Evolutionary conservation across 257 asterid species (phyloP).

Genomic region (Mitragyna speciosa): DNA sequence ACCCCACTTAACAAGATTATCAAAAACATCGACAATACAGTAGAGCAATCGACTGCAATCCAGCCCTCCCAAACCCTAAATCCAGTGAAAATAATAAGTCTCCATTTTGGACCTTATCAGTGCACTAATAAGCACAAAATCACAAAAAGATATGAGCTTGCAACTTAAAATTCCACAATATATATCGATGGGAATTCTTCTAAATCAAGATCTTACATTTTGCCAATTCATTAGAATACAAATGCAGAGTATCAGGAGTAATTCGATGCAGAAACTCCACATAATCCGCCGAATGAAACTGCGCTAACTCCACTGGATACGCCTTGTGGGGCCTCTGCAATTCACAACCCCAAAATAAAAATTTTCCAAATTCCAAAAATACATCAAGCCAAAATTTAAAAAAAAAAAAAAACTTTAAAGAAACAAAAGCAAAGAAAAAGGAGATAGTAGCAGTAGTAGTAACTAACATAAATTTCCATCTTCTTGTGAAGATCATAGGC

Average conservation of each 20-base stretch:
- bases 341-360: conserved; percentile 16
- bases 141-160: not conserved
- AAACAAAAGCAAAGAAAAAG: not conserved
- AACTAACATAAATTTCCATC: conserved; percentile 96
- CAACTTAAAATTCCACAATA: not conserved
- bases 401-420: too few relatives aligned
- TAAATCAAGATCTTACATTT: conserved; percentile 47
- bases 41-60: not conserved
- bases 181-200: too few relatives aligned
- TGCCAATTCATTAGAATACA: conserved; percentile 59
- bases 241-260: conserved; percentile 65
- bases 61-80: not conserved
- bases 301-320: conserved; percentile 93
- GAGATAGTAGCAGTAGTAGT: not conserved
- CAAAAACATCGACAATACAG: not conserved
- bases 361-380: conserved; percentile 2
- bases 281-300: conserved; percentile 95
- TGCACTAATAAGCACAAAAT: not conserved
- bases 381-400: not conserved
- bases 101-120: not conserved
- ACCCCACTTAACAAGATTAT: not conserved
- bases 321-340: conserved; percentile 98
- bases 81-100: not conserved
- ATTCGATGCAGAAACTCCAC: conserved; percentile 91
- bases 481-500: conserved; percentile 85